Percentiles rank a stretch among this genome's conserved stretches.
Evolutionary conservation across 2,329 filamentous ascomycete species (phyloP).

Genomic region (Phoma herbarum): DNA sequence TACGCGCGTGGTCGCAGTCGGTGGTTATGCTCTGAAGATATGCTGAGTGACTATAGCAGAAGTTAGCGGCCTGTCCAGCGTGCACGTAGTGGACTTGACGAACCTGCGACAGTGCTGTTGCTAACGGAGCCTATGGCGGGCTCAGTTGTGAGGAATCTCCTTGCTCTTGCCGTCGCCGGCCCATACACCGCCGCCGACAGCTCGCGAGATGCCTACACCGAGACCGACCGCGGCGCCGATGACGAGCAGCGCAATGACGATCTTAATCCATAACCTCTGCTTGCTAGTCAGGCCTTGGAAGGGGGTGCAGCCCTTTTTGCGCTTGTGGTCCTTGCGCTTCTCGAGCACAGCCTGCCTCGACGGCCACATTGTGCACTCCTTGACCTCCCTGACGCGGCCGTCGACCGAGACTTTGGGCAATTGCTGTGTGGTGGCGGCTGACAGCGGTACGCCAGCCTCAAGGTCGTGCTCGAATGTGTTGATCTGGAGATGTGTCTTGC

Average conservation of each 20-base stretch:
- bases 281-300: conserved; percentile 55
- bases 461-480: conserved; percentile 53
- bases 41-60: conserved; percentile 11
- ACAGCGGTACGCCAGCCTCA: conserved; percentile 47
- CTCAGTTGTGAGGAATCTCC: conserved; percentile 44
- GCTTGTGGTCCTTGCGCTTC: conserved; percentile 52
- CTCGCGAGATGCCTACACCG: conserved; percentile 59
- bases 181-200: conserved; percentile 60
- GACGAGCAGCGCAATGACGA: conserved; percentile 56
- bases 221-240: conserved; percentile 58
- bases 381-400: conserved; percentile 55
- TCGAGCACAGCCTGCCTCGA: conserved; percentile 58
- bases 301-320: conserved; percentile 51
- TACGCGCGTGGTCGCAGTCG: conserved; percentile 9
- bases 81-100: neutral
- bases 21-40: conserved; percentile 11
- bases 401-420: conserved; percentile 53
- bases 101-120: conserved; percentile 23
- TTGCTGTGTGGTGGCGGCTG: conserved; percentile 51
- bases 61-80: conserved; percentile 3
- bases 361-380: conserved; percentile 63
- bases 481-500: conserved; percentile 46
- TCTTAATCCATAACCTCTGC: conserved; percentile 56
- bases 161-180: conserved; percentile 50
- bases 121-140: conserved; percentile 6